These are phyloP conservation scores for Pyricularia pennisetigena DNA, from an alignment of 2,329 filamentous ascomycete species.

Conservation along the genomic window DNA sequence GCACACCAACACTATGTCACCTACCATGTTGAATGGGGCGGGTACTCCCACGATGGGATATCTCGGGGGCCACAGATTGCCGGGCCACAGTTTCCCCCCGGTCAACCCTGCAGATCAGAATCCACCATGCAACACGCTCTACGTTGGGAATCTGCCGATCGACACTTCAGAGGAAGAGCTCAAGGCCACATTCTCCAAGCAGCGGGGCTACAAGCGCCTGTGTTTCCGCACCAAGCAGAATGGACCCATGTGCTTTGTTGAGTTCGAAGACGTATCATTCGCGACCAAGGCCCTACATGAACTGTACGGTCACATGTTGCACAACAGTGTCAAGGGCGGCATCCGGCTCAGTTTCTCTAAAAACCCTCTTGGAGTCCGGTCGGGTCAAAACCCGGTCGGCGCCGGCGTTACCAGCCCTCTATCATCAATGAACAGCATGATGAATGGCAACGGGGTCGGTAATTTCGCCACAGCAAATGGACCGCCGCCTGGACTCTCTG, in stretches of 20 bases:
- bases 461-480: slow-evolving; percentile 58
- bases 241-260: slow-evolving; percentile 97
- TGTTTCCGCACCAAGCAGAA: slow-evolving; percentile 94
- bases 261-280: slow-evolving; percentile 89
- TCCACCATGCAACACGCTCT: slow-evolving; percentile 93
- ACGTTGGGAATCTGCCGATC: slow-evolving; percentile 91
- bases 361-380: slow-evolving; percentile 88
- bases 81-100: slow-evolving; percentile 63
- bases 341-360: slow-evolving; percentile 96
- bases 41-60: slow-evolving; percentile 16
- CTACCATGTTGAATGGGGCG: slow-evolving; percentile 36
- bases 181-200: slow-evolving; percentile 85
- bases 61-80: slow-evolving; percentile 35
- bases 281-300: slow-evolving; percentile 87
- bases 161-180: slow-evolving; percentile 93
- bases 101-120: slow-evolving; percentile 95
- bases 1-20: slow-evolving; percentile 42
- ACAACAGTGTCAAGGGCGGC: slow-evolving; percentile 89
- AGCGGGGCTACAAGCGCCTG: slow-evolving; percentile 88
- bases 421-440: slow-evolving; percentile 47
- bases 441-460: slow-evolving; percentile 41
- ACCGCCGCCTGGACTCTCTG: slow-evolving; percentile 71
- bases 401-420: slow-evolving; percentile 14
- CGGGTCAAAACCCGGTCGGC: slow-evolving; percentile 49
- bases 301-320: slow-evolving; percentile 75